Conservation (phyloP, 2,329 filamentous ascomycete genomes). For the Colletotrichum sp. region DNA sequence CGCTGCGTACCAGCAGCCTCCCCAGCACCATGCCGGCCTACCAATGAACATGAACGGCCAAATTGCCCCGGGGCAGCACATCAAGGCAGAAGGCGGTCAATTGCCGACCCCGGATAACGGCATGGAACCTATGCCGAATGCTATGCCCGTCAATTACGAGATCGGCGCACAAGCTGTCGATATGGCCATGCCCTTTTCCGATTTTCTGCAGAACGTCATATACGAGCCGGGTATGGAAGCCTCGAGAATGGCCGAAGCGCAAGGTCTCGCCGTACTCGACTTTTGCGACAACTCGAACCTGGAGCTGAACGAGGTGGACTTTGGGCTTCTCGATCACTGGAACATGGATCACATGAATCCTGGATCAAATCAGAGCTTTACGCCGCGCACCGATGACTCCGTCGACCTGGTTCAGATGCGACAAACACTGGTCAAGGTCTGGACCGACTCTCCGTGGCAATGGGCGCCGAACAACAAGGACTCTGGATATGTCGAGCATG, state of each 20-base stretch:
- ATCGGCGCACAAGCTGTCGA: slow-evolving; percentile 14
- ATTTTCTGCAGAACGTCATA: slow-evolving; percentile 55
- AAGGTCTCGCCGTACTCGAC: slow-evolving; percentile 49
- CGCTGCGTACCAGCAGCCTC: slow-evolving; percentile 24
- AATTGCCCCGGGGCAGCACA: slow-evolving; percentile 25
- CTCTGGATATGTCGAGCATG: slow-evolving; percentile 46
- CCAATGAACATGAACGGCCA: slow-evolving; percentile 28
- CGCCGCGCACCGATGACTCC: slow-evolving; percentile 38
- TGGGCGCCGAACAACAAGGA: slow-evolving; percentile 51
- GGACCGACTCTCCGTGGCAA: slow-evolving; percentile 56
- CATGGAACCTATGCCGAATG: slow-evolving; percentile 27
- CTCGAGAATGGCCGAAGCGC: slow-evolving; percentile 35
- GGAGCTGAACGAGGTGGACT: slow-evolving; percentile 57
- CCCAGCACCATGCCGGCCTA: slow-evolving; percentile 19
- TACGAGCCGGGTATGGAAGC: slow-evolving; percentile 48
- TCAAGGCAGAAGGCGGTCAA: slow-evolving; percentile 36
- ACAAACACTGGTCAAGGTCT: slow-evolving; percentile 50
- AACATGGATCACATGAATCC: slow-evolving; percentile 42
- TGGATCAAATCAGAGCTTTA: slow-evolving; percentile 28
- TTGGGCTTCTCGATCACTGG: slow-evolving; percentile 54
- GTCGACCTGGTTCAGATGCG: slow-evolving; percentile 50
- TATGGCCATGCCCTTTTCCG: slow-evolving; percentile 44
- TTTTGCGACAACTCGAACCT: slow-evolving; percentile 54
- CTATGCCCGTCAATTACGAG: slow-evolving; percentile 8
- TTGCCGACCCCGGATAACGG: slow-evolving; percentile 37